These are phyloP conservation scores for Odontarrhena argentea DNA, from an alignment of 345 rosid genomes.

Conservation along the genomic window DNA sequence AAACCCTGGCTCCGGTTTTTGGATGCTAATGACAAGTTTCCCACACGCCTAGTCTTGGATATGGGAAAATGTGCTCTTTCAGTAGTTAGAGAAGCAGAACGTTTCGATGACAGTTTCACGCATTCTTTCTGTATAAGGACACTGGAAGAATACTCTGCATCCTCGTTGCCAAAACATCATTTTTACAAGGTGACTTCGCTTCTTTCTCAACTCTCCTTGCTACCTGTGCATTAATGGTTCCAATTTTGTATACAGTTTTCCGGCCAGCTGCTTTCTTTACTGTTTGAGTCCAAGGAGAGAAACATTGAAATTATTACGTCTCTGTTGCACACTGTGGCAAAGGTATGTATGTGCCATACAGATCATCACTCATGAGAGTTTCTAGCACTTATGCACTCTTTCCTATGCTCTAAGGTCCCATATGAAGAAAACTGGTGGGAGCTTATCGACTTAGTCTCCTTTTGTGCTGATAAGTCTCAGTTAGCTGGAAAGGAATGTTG, in stretches of 20 bases:
- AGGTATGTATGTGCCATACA: background rate
- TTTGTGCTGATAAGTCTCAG: slow-evolving; percentile 6
- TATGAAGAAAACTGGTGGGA: slow-evolving; percentile 2
- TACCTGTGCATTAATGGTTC: background rate
- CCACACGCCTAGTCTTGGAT: slow-evolving; percentile 2
- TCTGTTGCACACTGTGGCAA: slow-evolving; percentile 12
- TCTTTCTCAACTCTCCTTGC: background rate
- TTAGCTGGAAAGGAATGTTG: slow-evolving; percentile 1
- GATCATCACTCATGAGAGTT: background rate
- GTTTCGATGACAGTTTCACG: background rate
- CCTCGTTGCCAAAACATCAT: slow-evolving; percentile 13
- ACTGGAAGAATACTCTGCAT: background rate
- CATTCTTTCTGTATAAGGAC: background rate
- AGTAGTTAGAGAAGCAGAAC: slow-evolving; percentile 4
- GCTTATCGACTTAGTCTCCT: slow-evolving; percentile 13
- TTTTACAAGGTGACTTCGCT: slow-evolving; percentile 15
- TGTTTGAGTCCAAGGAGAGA: slow-evolving; percentile 7
- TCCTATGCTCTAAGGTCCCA: background rate
- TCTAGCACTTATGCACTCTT: background rate
- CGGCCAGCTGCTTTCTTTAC: slow-evolving; percentile 2
- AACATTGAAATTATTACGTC: background rate
- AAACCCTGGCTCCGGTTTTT: background rate
- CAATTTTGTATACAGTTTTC: background rate
- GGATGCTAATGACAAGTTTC: background rate
- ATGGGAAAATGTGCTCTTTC: slow-evolving; percentile 24